A percentile compares a stretch with the other conserved stretches of the same genome.
phyloP scores from a whole-genome alignment of 352 stramenopile genomes.

The Peronospora farinosa region DNA sequence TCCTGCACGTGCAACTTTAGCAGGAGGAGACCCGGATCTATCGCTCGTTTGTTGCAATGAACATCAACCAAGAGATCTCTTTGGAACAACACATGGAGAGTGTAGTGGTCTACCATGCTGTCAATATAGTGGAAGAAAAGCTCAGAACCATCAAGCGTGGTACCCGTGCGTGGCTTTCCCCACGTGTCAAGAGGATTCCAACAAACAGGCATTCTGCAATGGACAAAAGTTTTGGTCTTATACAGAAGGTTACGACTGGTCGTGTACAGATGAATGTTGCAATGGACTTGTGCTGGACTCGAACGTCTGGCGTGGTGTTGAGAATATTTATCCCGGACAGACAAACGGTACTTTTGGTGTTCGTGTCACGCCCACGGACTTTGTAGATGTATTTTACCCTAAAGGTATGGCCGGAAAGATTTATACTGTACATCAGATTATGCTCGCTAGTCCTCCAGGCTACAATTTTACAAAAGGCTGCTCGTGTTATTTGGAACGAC shows the following conservation, averaged over 20 bases:
- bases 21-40: conserved; percentile 23
- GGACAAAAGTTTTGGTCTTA: conserved; percentile 49
- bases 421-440: conserved; percentile 68
- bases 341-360: conserved; percentile 73
- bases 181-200: conserved; percentile 59
- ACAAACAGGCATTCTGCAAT: conserved; percentile 60
- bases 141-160: conserved; percentile 71
- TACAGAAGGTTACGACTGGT: conserved; percentile 45
- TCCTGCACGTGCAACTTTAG: conserved; percentile 3
- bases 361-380: conserved; percentile 61
- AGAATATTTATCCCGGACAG: conserved; percentile 58
- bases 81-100: conserved; percentile 52
- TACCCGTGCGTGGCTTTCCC: conserved; percentile 79
- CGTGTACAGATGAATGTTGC: conserved; percentile 71
- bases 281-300: conserved; percentile 56
- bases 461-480: conserved; percentile 53
- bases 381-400: conserved; percentile 55
- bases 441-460: conserved; percentile 55
- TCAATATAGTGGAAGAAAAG: conserved; percentile 50
- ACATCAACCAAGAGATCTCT: conserved; percentile 39
- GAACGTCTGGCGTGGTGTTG: conserved; percentile 58
- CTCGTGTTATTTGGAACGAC: conserved; percentile 38
- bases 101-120: conserved; percentile 79
- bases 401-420: conserved; percentile 37
- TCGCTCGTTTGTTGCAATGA: conserved; percentile 52